Evolutionary conservation across 1,284 basidiomycete genomes (phyloP), one percentile per base, ranked within the genome.

Genomic region (Laetiporus sulphureus): DNA sequence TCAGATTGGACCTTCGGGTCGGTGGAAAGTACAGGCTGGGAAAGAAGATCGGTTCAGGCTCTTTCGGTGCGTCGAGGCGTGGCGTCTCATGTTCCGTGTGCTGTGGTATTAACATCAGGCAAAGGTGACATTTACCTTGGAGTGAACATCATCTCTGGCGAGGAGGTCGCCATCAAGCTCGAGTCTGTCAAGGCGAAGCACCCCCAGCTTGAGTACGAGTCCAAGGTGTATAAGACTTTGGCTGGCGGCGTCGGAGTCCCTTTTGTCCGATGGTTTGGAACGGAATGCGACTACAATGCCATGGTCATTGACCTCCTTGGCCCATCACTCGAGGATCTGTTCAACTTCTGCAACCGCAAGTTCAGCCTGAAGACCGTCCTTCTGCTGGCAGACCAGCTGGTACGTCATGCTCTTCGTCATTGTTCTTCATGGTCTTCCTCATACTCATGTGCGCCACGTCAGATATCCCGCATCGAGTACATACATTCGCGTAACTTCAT

Each of bases 401-500:
- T 94, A 60, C 61, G 80, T 27, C 25, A 27, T 11, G 31, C 31
- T 43, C 21, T 42, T 32, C 54, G 30, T 36, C 22, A 38, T 55
- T 48, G 3, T 6, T 31, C 27, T 21, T 35, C 40, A 44, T 35
- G 48, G 15, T 34, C 20, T 13, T 42, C 40, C 36, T 44, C 40
- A 16, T 23, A 4, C 16, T 22, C n/a, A n/a, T n/a, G n/a, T n/a
- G 31, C 18, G 41, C 44, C 44, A 46, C 46, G 46, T 50, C 47
- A 96, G 92, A 94, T 99, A 61, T 98, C 95, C 36, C 91, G 95
- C 51, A 91, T 99, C 61, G 95, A 99, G 66, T 98, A 98, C 72
- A 92, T 98, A 54, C 96, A 99, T 71, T 98, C 94, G 16, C 91
- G 94, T 61, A 99, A 99, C 74, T 99, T 99, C 66, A 98, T 99